These are phyloP conservation scores for Termitomyces sp. DNA, from an alignment of 1,284 basidiomycete genomes.

Conservation along the genomic window DNA sequence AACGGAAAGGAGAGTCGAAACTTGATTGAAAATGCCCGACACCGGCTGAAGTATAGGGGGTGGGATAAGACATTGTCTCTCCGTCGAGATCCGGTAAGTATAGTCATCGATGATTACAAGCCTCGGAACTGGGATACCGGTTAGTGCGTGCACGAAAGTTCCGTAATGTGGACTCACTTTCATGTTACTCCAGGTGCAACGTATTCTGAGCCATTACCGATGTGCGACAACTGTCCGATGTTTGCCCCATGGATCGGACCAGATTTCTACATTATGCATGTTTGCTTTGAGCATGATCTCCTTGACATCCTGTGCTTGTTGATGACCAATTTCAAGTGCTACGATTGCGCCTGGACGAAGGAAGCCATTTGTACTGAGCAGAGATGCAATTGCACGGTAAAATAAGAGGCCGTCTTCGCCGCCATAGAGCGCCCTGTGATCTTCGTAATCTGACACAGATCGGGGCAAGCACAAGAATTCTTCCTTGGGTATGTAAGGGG, in stretches of 20 bases:
- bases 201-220: conserved; percentile 7
- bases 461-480: conserved; percentile 62
- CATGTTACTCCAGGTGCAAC: background rate
- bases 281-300: conserved; percentile 47
- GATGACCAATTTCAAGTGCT: conserved; percentile 77
- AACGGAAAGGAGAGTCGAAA: background rate
- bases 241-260: conserved; percentile 75
- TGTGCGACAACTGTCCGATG: conserved; percentile 58
- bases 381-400: conserved; percentile 66
- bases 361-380: conserved; percentile 45
- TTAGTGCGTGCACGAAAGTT: background rate
- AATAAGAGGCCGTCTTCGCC: conserved; percentile 72
- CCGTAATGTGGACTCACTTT: background rate
- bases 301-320: conserved; percentile 63
- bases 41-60: background rate
- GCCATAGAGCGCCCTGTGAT: conserved; percentile 75
- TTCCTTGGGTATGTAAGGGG: conserved; percentile 79
- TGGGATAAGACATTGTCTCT: background rate
- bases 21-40: background rate
- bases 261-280: conserved; percentile 52
- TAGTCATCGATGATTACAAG: conserved; percentile 4
- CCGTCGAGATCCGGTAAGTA: background rate
- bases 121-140: background rate
- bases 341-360: conserved; percentile 49
- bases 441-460: conserved; percentile 77